phyloP scores from a whole-genome alignment of 2,329 filamentous ascomycete genomes.

The Apiospora hydei region DNA sequence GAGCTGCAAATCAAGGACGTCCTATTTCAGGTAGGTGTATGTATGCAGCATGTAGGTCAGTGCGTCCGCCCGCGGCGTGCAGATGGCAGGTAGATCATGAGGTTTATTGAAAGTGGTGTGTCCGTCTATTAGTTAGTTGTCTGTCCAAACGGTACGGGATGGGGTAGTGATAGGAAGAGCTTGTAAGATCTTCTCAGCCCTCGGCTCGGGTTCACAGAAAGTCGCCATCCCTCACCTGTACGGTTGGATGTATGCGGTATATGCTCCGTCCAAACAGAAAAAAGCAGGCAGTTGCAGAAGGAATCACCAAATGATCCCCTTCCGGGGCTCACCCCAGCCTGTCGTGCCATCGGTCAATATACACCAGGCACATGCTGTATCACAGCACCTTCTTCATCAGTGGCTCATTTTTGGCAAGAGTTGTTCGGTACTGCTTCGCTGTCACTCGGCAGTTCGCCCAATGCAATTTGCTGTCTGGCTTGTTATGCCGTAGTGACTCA shows the following conservation, averaged over 20 bases:
- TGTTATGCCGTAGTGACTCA: background rate
- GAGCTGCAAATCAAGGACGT: conserved; percentile 18
- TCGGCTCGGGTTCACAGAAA: background rate
- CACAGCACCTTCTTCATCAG: background rate
- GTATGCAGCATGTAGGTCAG: background rate
- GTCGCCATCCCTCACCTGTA: background rate
- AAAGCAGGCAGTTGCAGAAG: background rate
- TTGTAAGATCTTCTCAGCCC: background rate
- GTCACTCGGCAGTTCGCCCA: background rate
- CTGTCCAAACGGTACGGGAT: background rate
- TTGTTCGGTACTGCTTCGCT: background rate
- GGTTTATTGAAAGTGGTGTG: background rate
- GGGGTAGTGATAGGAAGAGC: background rate
- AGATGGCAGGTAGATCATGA: conserved; percentile 19
- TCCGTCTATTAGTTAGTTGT: too few species aligned
- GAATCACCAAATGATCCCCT: background rate
- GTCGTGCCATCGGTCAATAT: background rate
- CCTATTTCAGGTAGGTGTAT: conserved; percentile 18
- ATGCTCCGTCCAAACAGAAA: background rate
- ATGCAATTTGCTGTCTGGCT: background rate
- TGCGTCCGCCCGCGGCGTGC: conserved; percentile 12
- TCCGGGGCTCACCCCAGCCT: background rate
- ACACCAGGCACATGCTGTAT: background rate
- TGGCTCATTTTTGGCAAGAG: background rate
- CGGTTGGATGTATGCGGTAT: conserved; percentile 6